Evolutionary conservation across 345 rosid genomes (phyloP).

Genomic region (Angophora floribunda): DNA sequence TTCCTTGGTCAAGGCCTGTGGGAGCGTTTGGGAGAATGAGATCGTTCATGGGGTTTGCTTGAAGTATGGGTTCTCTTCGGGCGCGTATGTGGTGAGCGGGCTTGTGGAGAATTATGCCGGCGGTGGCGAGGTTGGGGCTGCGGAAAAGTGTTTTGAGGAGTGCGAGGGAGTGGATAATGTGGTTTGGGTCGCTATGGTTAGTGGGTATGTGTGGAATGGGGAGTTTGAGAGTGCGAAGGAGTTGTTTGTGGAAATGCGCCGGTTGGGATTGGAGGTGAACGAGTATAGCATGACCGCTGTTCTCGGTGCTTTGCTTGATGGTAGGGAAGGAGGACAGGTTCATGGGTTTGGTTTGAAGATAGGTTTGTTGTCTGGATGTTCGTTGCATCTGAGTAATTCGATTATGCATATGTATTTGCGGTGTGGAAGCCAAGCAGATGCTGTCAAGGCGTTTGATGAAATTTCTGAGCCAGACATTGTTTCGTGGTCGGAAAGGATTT

Average conservation of each 20-base stretch:
- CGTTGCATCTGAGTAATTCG: conserved; percentile 27
- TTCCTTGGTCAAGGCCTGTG: conserved; percentile 22
- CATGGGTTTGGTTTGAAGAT: conserved; percentile 26
- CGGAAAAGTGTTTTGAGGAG: conserved; percentile 29
- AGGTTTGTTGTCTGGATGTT: conserved; percentile 18
- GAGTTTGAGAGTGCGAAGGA: conserved; percentile 16
- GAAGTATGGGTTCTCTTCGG: conserved; percentile 12
- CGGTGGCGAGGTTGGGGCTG: conserved; percentile 15
- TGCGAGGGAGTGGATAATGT: conserved; percentile 23
- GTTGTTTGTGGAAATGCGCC: conserved; percentile 14
- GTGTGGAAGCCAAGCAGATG: conserved; percentile 11
- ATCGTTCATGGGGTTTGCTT: conserved; percentile 20
- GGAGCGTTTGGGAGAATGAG: conserved; percentile 7
- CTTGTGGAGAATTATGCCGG: conserved; percentile 28
- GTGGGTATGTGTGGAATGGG: conserved; percentile 25
- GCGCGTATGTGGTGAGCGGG: conserved; percentile 22
- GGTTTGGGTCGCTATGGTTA: conserved; percentile 17
- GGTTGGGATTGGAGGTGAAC: conserved; percentile 20
- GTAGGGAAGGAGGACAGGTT: conserved; percentile 25
- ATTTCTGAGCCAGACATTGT: conserved; percentile 26
- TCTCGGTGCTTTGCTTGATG: conserved; percentile 15
- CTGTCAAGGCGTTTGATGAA: conserved; percentile 26
- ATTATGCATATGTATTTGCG: conserved; percentile 21
- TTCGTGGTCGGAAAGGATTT: conserved; percentile 34
- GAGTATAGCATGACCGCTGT: conserved; percentile 29